These are phyloP conservation scores for Xylaria sp. DNA, from an alignment of 2,329 filamentous ascomycete species.

Conservation along the genomic window DNA sequence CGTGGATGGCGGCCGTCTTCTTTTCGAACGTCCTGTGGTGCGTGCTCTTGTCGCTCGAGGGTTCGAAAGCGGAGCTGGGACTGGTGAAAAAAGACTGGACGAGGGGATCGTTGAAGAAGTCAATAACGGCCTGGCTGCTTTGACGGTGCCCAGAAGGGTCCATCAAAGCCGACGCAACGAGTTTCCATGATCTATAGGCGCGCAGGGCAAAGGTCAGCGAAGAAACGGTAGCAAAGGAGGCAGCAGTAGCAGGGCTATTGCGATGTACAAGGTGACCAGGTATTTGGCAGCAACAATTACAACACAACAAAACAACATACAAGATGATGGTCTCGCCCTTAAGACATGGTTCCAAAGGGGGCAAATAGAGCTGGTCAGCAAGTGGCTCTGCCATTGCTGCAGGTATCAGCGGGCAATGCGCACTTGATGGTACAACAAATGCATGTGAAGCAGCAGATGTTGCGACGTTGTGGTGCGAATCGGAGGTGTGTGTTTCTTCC, in stretches of 20 bases:
- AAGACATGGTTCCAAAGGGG: constrained; percentile 86
- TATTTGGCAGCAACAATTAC: constrained; percentile 50
- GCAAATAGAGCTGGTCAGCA: constrained; percentile 79
- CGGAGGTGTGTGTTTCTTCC: constrained; percentile 9
- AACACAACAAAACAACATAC: constrained; percentile 62
- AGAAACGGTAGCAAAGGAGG: constrained; percentile 1
- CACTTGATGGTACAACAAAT: constrained; percentile 47
- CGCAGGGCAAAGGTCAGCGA: constrained; percentile 40
- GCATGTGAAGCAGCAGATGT: constrained; percentile 46
- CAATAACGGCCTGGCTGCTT: constrained; percentile 65
- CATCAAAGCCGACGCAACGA: constrained; percentile 65
- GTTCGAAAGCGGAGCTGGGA: constrained; percentile 74
- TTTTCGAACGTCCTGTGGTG: constrained; percentile 81
- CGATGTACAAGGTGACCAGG: background rate
- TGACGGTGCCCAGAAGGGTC: constrained; percentile 68
- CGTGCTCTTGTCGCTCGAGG: constrained; percentile 63
- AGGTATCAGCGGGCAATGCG: constrained; percentile 59
- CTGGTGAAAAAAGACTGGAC: constrained; percentile 75
- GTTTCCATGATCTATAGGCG: constrained; percentile 68
- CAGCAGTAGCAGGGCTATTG: background rate
- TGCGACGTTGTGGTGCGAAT: constrained; percentile 28
- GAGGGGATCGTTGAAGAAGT: constrained; percentile 77
- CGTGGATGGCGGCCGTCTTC: constrained; percentile 87
- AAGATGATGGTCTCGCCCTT: constrained; percentile 82
- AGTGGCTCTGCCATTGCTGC: constrained; percentile 74